These are phyloP conservation scores for Mycosphaerelloides madeirae DNA, from an alignment of 2,329 filamentous ascomycete species.

Conservation along the genomic window DNA sequence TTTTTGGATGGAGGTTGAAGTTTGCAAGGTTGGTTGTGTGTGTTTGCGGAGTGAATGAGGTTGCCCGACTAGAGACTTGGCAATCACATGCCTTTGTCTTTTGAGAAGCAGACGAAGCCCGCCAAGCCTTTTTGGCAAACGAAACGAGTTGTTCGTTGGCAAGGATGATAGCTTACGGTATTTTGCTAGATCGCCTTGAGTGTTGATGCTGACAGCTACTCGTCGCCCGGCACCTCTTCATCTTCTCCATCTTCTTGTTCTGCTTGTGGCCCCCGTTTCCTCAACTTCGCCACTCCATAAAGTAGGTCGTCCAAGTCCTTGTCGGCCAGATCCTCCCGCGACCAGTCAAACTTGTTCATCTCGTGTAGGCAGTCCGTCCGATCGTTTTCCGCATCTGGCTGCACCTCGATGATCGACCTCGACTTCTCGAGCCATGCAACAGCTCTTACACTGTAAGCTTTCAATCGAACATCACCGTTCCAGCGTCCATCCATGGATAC, in stretches of 20 bases:
- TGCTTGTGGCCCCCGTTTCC: conserved; percentile 39
- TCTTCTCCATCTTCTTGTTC: conserved; percentile 4
- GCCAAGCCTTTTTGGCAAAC: no score
- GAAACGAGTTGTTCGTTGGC: no score
- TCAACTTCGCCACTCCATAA: conserved; percentile 46
- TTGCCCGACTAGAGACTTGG: no score
- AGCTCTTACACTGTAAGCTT: neutral
- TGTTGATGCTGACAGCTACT: neutral
- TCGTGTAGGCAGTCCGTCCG: conserved; percentile 8
- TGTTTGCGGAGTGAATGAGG: no score
- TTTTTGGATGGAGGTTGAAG: no score
- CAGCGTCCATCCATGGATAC: conserved; percentile 9
- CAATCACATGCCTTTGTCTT: no score
- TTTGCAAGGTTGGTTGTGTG: no score
- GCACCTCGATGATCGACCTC: neutral
- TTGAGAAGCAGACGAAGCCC: no score
- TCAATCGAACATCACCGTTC: conserved; percentile 1
- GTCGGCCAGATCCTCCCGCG: conserved; percentile 26
- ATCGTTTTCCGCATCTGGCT: conserved; percentile 2
- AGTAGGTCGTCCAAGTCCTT: conserved; percentile 42
- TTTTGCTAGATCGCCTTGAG: no score
- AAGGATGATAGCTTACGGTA: no score
- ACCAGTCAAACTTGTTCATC: conserved; percentile 15
- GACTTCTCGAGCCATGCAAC: neutral
- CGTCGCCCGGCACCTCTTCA: neutral